phyloP scores from a whole-genome alignment of 257 asterid species.

The Salvia splendens region DNA sequence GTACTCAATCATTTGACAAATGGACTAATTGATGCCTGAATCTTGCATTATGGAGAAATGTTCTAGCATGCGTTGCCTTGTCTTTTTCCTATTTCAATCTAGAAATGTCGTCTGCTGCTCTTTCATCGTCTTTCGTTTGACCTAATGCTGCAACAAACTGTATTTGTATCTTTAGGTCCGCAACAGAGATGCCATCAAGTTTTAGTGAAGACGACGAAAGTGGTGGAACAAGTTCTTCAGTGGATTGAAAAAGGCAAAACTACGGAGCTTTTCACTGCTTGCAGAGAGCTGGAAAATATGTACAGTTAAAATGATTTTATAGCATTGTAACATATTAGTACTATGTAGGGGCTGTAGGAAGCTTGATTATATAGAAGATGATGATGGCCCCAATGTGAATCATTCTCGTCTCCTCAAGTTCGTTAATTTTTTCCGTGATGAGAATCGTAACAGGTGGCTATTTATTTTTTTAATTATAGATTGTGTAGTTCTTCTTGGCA shows the following conservation, averaged over 20 bases:
- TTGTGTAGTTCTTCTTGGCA: too few species aligned
- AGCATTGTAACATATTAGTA: conserved; percentile 17
- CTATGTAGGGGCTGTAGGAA: too few species aligned
- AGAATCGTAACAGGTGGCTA: too few species aligned
- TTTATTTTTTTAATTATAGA: too few species aligned
- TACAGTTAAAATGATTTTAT: conserved; percentile 30
- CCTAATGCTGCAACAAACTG: not conserved
- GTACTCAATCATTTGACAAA: conserved; percentile 5
- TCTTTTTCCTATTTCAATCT: not conserved
- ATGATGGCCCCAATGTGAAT: too few species aligned
- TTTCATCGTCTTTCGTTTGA: not conserved
- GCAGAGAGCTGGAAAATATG: conserved; percentile 24
- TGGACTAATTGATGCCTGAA: not conserved
- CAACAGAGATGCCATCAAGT: conserved; percentile 62
- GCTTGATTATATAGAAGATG: too few species aligned
- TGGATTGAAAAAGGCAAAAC: conserved; percentile 33
- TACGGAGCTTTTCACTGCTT: conserved; percentile 7
- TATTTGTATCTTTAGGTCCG: conserved; percentile 42
- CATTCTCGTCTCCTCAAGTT: too few species aligned
- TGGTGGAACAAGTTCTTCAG: conserved; percentile 67
- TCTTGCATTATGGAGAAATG: not conserved
- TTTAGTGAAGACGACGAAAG: conserved; percentile 66
- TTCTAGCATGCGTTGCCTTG: not conserved
- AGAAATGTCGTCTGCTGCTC: not conserved
- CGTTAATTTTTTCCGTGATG: too few species aligned